Percentiles rank a stretch among this genome's conserved stretches.
Conservation (phyloP, 495 filamentous ascomycete genomes). For the Neurospora sp. region DNA sequence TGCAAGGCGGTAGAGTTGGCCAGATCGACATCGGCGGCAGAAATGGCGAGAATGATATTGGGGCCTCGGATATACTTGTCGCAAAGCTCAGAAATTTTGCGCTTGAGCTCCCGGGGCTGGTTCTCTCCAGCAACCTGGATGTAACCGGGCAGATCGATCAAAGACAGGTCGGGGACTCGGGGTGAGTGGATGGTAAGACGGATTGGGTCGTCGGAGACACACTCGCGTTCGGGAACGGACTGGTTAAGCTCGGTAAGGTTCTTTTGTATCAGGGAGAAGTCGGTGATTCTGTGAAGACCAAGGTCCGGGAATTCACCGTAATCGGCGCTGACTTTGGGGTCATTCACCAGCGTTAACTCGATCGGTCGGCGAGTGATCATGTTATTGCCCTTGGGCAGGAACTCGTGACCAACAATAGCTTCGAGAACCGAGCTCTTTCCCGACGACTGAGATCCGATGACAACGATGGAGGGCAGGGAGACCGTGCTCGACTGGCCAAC, state of each 20-base stretch:
- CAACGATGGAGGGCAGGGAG: conserved; percentile 89
- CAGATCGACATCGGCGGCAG: conserved; percentile 91
- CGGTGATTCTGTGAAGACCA: conserved; percentile 80
- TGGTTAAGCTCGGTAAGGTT: conserved; percentile 93
- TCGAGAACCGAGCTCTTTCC: conserved; percentile 97
- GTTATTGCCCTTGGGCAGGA: conserved; percentile 92
- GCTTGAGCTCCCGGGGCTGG: conserved; percentile 84
- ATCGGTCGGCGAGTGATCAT: conserved; percentile 98
- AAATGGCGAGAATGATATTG: conserved; percentile 95
- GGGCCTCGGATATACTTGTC: conserved; percentile 97
- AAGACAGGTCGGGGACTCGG: conserved; percentile 86
- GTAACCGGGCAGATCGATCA: conserved; percentile 95
- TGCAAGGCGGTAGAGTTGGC: conserved; percentile 92
- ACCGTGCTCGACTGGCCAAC: conserved; percentile 85
- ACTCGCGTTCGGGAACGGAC: conserved; percentile 79
- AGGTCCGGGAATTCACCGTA: conserved; percentile 96
- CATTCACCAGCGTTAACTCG: conserved; percentile 94
- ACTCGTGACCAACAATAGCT: conserved; percentile 96
- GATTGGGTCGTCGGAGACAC: conserved; percentile 94
- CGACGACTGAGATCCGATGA: conserved; percentile 96
- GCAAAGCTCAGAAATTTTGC: conserved; percentile 92
- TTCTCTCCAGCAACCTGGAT: conserved; percentile 89
- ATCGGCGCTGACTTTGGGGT: conserved; percentile 78
- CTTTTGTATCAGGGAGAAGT: conserved; percentile 86
- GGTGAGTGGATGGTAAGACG: conserved; percentile 92